A percentile compares a stretch with the other conserved stretches of the same genome.
Evolutionary conservation across 441 rosid species (phyloP).

Genomic region (Bocquillonia castaneifolia): DNA sequence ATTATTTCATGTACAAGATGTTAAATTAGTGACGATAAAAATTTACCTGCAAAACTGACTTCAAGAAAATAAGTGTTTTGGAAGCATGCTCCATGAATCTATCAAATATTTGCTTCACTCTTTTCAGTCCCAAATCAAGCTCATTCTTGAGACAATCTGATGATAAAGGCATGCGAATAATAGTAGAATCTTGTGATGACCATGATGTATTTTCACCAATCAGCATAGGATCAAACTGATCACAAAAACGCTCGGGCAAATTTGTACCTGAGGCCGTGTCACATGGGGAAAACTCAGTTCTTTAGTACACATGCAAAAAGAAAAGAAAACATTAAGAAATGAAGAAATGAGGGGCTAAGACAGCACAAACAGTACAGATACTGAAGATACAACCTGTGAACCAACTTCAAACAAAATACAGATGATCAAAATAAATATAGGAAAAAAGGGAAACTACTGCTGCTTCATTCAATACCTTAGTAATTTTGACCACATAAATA

Average conservation of each 20-base stretch:
- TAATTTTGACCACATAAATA: neutral
- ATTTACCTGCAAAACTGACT: conserved; percentile 82
- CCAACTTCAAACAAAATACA: neutral
- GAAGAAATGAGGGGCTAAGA: neutral
- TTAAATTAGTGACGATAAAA: conserved; percentile 14
- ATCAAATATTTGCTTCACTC: conserved; percentile 64
- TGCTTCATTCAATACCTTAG: neutral
- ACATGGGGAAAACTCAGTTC: conserved; percentile 14
- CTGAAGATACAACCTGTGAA: neutral
- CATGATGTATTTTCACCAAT: conserved; percentile 68
- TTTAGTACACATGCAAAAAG: neutral
- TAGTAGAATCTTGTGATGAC: conserved; percentile 69
- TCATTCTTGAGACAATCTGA: conserved; percentile 74
- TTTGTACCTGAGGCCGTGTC: conserved; percentile 57
- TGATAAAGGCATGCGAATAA: conserved; percentile 94
- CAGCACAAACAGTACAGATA: neutral
- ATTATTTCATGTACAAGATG: neutral
- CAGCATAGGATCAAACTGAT: conserved; percentile 89
- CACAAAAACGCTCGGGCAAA: conserved; percentile 75
- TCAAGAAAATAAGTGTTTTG: conserved; percentile 70
- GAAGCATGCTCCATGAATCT: conserved; percentile 77
- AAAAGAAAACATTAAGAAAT: neutral
- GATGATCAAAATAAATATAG: neutral
- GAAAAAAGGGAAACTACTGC: neutral
- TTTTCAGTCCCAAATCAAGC: conserved; percentile 62